Evolutionary conservation across 2,329 filamentous ascomycete species (phyloP), one percentile per base, ranked within the genome.

Genomic region (Stagonosporopsis cucurbitacearum): DNA sequence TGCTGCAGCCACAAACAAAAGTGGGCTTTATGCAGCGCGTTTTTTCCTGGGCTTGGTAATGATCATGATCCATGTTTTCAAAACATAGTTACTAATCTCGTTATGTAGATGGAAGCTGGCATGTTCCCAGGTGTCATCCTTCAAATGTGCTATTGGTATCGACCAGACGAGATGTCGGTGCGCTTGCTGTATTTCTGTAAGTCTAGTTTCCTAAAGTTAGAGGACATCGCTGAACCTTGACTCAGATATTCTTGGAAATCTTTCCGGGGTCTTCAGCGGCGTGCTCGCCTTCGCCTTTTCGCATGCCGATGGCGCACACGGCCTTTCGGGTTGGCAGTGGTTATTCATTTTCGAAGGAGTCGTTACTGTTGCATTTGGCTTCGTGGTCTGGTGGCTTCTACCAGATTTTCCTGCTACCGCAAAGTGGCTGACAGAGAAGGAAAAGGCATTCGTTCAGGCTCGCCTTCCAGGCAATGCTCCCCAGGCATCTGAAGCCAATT

Each of bases 91-190:
- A 8, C 30, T 32, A n/a, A 32, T 15, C 8, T 32, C 7, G 30
- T 32, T 5, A 15, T 7, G 30, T 26, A 57, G 53, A 64, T 70
- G 41, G 67, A 71, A 53, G 63, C 66, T 9, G 66, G 67, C 1
- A 58, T 70, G 40, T 69, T 68, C 19, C 68, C 67, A 4, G 67
- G 66, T 1, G 54, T 60, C 0, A 54, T 82, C 17, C 83, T 82
- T 62, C 80, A 84, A 51, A 77, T 86, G 19, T 84, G 82, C 2
- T 83, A 82, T 71, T 87, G 84, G 82, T 87, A 86, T 36, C 82
- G 86, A 62, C 73, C 80, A 54, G 81, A 83, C 20, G 63, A 66
- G 36, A 62, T 64, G 54, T 61, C 59, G 4, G 35, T 61, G 13
- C 52, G 59, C 42, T 30, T 61, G 11, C 46, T 61, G 2, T 58